Evolutionary conservation across 768 basidiomycete genomes (phyloP), one percentile per base, ranked within the genome.

Genomic region (Omphalotus guepiniiformis): DNA sequence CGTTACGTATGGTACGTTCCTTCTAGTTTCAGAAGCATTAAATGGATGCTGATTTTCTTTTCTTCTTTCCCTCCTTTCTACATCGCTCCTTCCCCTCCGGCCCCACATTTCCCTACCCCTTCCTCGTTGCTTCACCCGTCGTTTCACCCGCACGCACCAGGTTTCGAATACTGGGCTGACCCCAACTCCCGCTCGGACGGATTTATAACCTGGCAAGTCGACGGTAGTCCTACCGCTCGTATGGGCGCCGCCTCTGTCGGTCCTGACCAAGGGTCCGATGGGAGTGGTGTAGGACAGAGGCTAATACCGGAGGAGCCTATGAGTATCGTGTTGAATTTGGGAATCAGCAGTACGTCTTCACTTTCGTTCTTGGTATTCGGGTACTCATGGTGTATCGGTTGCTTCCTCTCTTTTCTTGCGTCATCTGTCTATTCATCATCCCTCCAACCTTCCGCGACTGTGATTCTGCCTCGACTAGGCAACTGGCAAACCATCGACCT

Each of bases 221-320:
- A 82, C 50, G 84, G 80, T 4, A 52, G 70, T 29, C 65, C 76
- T 57, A 76, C 85, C 0, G 96, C 93, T 93, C 83, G 73, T 26
- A 65, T 88, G 39, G 80, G 77, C 8, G 66, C 88, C 1, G 72
- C 66, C 3, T 69, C 89, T 2, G 65, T 93, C n/a, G 86, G 80
- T 3, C 66, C 92, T 2, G 83, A 93, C 65, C 18, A 76, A 0
- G 59, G 54, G 3, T 68, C 79, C 0, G 52, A 82, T 45, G 72
- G 97, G 39, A 71, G 77, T 28, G 70, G 76, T 56, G 71, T 94
- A 8, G 69, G 72, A 1, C 82, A 84, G 60, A 74, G 94, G 27
- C 58, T 93, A 13, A 82, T 98, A 47, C 73, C 92, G 4, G 90
- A 94, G 58, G 96, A 99, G 63, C 95, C 96, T 2, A 86, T 97